These are phyloP conservation scores for Curvularia sp. DNA, from an alignment of 2,329 filamentous ascomycete species.

Conservation along the genomic window DNA sequence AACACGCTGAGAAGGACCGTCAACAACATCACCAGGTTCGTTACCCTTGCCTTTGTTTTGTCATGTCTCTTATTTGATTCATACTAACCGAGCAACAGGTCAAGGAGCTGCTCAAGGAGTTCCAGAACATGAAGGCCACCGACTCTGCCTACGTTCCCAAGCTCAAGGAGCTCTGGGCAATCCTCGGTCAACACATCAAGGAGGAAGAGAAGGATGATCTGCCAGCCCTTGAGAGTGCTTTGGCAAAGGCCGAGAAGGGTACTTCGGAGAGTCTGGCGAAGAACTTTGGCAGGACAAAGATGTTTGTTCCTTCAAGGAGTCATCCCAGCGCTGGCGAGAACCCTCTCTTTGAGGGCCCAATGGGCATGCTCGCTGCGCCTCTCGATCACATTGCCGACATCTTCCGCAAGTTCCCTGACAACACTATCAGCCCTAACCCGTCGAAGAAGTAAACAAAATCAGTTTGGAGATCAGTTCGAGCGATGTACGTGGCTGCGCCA, in stretches of 20 bases:
- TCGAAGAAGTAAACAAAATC: slow-evolving; percentile 26
- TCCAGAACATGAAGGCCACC: slow-evolving; percentile 38
- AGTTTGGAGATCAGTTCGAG: neutral
- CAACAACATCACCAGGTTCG: slow-evolving; percentile 45
- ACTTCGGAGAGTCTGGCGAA: slow-evolving; percentile 39
- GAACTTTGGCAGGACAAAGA: slow-evolving; percentile 43
- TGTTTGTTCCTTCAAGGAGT: slow-evolving; percentile 40
- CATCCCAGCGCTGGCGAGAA: slow-evolving; percentile 54
- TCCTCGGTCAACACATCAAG: slow-evolving; percentile 40
- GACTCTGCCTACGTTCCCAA: slow-evolving; percentile 34
- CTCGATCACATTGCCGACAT: slow-evolving; percentile 64
- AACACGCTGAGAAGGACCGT: slow-evolving; percentile 45
- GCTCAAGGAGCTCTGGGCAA: slow-evolving; percentile 33
- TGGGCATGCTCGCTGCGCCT: slow-evolving; percentile 63
- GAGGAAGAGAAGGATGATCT: slow-evolving; percentile 45
- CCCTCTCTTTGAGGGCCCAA: slow-evolving; percentile 64
- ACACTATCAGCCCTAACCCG: slow-evolving; percentile 35
- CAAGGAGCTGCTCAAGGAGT: slow-evolving; percentile 41
- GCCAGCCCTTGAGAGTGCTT: slow-evolving; percentile 36
- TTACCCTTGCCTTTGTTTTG: neutral
- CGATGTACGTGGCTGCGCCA: neutral
- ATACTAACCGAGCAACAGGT: slow-evolving; percentile 25
- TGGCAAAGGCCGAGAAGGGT: slow-evolving; percentile 23
- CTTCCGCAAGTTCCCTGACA: slow-evolving; percentile 62
- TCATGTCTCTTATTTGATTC: neutral